A percentile compares a stretch with the other conserved stretches of the same genome.
Conservation (phyloP, 768 basidiomycete species). For the Lactarius quietus region DNA sequence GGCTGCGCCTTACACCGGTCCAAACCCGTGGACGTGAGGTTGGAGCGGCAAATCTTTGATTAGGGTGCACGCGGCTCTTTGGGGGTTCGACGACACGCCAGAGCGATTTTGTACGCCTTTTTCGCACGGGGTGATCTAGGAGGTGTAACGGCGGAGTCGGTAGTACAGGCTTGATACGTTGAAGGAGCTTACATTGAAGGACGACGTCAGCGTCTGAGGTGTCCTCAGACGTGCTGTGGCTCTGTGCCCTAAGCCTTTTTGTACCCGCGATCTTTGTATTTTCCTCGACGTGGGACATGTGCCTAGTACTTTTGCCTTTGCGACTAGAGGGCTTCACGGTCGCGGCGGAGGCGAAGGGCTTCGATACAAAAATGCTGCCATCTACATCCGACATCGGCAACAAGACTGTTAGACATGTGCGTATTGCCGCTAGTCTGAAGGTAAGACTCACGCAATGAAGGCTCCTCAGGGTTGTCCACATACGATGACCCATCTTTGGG, state of each 20-base stretch:
- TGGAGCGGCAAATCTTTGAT: neutral
- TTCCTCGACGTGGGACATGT: neutral
- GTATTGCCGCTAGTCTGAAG: neutral
- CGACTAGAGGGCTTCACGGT: neutral
- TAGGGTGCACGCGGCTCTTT: neutral
- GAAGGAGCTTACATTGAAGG: neutral
- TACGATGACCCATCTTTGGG: neutral
- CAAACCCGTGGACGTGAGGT: conserved; percentile 17
- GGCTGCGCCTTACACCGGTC: conserved; percentile 13
- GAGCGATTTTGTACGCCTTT: neutral
- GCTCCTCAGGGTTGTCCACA: neutral
- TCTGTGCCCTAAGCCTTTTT: neutral
- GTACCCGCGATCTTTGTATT: too few relatives aligned
- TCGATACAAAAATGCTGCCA: too few relatives aligned
- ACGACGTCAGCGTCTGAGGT: neutral
- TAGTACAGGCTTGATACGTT: neutral
- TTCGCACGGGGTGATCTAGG: neutral
- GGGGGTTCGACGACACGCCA: conserved; percentile 16
- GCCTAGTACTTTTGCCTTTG: neutral
- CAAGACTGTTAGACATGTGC: neutral
- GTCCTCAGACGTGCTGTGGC: neutral
- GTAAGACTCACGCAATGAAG: neutral
- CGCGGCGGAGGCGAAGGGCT: neutral
- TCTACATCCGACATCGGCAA: neutral
- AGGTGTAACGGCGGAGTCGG: too few relatives aligned